phyloP scores from a whole-genome alignment of 768 basidiomycete genomes.

The Xanthoconium purpureum region DNA sequence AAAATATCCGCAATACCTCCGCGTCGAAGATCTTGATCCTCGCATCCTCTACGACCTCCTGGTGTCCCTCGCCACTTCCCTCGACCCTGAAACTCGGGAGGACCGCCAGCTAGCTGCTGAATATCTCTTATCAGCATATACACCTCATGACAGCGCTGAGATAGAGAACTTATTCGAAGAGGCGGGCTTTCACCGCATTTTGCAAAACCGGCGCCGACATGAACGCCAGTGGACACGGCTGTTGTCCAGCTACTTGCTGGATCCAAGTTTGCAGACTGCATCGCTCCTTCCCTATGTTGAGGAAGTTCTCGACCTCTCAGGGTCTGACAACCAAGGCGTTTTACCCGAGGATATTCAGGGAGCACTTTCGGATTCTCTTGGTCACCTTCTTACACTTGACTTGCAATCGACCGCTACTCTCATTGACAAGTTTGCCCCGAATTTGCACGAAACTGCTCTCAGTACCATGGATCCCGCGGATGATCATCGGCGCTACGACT shows the following conservation, averaged over 20 bases:
- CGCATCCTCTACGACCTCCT: conserved; percentile 73
- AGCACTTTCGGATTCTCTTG: conserved; percentile 58
- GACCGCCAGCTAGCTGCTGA: conserved; percentile 95
- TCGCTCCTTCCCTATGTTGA: conserved; percentile 69
- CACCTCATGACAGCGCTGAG: conserved; percentile 71
- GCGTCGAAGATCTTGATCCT: conserved; percentile 44
- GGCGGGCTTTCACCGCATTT: conserved; percentile 89
- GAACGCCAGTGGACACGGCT: conserved; percentile 76
- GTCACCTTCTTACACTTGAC: conserved; percentile 58
- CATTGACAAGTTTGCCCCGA: conserved; percentile 65
- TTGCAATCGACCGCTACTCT: conserved; percentile 68
- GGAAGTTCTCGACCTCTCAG: conserved; percentile 52
- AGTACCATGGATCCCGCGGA: conserved; percentile 41
- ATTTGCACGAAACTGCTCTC: conserved; percentile 64
- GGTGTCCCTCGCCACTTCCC: conserved; percentile 70
- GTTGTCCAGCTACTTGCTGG: conserved; percentile 70
- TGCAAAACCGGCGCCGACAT: conserved; percentile 75
- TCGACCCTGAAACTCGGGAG: conserved; percentile 76
- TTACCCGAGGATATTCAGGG: conserved; percentile 55
- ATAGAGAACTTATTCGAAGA: conserved; percentile 67
- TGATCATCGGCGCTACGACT: conserved; percentile 62
- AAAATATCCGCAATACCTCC: conserved; percentile 88
- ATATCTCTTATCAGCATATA: conserved; percentile 88
- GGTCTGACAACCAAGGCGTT: conserved; percentile 43
- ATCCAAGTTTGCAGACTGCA: conserved; percentile 55